These are phyloP conservation scores for Adiantum capillusveneris DNA, from an alignment of 75 land plant genomes.

Conservation along the genomic window DNA sequence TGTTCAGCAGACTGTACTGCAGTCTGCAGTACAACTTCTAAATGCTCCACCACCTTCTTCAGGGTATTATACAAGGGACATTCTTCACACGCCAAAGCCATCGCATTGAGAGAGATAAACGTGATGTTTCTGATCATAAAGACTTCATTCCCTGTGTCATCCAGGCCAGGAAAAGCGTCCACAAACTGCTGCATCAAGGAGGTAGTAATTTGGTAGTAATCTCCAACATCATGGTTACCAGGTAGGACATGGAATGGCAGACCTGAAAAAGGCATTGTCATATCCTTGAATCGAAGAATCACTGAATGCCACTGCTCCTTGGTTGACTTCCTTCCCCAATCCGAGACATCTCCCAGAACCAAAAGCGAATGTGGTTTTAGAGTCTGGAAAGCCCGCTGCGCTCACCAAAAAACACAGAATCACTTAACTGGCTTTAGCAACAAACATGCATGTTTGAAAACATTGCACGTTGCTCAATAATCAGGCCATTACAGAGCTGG, in stretches of 20 bases:
- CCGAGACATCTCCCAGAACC: constrained; percentile 61
- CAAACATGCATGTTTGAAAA: too few species aligned
- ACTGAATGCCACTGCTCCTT: constrained; percentile 39
- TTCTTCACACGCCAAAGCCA: constrained; percentile 42
- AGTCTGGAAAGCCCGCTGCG: neutral
- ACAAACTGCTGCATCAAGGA: constrained; percentile 28
- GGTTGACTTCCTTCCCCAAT: constrained; percentile 37
- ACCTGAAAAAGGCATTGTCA: constrained; percentile 36
- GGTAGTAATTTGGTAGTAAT: constrained; percentile 18
- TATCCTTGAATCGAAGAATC: constrained; percentile 30
- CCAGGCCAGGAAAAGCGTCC: constrained; percentile 46
- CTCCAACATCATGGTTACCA: constrained; percentile 64
- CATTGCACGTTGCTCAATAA: too few species aligned
- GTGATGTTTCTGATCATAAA: constrained; percentile 43
- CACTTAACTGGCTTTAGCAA: too few species aligned
- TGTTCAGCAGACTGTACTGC: neutral
- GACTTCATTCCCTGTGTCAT: constrained; percentile 35
- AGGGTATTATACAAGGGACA: constrained; percentile 34
- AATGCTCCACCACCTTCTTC: constrained; percentile 40
- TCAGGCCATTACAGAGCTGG: too few species aligned
- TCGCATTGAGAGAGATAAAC: constrained; percentile 54
- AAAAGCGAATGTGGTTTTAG: constrained; percentile 54
- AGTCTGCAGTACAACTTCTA: constrained; percentile 18
- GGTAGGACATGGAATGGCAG: constrained; percentile 42
- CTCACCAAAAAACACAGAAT: too few species aligned